A percentile compares a stretch with the other conserved stretches of the same genome.
Evolutionary conservation across 225 moss, liverwort and hornwort species (phyloP).

Genomic region (Pseudisothecium myosuroides): DNA sequence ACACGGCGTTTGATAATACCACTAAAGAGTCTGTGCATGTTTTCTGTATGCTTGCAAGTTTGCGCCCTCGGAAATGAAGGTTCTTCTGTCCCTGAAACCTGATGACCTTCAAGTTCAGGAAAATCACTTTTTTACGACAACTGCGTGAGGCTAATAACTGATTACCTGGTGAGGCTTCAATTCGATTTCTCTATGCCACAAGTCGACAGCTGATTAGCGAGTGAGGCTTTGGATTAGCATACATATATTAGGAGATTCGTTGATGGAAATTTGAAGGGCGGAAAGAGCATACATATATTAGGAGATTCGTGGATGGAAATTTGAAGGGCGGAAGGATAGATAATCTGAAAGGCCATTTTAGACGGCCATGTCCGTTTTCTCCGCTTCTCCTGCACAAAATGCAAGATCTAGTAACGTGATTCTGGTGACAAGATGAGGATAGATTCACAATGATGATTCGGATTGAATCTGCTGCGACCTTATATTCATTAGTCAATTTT

Average conservation of each 20-base stretch:
- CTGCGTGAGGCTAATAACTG: background rate
- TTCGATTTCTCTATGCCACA: background rate
- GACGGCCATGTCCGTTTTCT: background rate
- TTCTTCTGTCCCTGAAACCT: background rate
- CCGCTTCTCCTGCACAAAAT: background rate
- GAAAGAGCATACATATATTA: no score
- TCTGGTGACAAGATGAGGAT: background rate
- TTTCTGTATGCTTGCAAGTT: conserved; percentile 50
- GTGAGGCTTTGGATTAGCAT: background rate
- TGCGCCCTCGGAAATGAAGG: background rate
- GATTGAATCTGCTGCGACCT: background rate
- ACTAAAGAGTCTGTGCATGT: conserved; percentile 2
- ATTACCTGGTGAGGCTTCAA: background rate
- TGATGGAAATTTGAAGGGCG: background rate
- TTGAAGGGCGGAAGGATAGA: no score
- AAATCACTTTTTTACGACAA: background rate
- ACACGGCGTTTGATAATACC: conserved; percentile 18
- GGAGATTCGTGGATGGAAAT: no score
- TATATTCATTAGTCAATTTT: background rate
- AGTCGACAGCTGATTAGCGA: background rate
- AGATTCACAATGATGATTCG: background rate
- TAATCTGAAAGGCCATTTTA: background rate
- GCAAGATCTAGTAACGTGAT: background rate
- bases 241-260: background rate
- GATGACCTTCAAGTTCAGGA: background rate